Percentiles rank a stretch among this genome's conserved stretches.
phyloP scores from a whole-genome alignment of 352 stramenopile genomes.

The Blastocystis sp. region DNA sequence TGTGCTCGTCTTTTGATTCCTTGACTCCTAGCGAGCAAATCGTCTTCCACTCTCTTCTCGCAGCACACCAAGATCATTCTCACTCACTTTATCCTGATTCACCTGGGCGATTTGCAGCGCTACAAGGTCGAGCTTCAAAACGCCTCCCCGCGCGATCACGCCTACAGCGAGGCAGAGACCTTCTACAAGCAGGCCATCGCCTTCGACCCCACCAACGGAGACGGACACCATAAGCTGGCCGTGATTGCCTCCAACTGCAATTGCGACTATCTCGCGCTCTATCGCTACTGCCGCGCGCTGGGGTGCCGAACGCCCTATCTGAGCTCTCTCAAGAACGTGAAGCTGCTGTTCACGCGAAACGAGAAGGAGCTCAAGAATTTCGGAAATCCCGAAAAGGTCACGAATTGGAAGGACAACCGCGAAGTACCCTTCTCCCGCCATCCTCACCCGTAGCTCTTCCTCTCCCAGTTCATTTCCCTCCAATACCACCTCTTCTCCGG shows the following conservation, averaged over 20 bases:
- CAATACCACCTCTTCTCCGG: background rate
- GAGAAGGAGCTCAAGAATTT: constrained; percentile 3
- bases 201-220: constrained; percentile 22
- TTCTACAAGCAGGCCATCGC: constrained; percentile 58
- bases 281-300: constrained; percentile 48
- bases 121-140: background rate
- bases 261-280: constrained; percentile 16
- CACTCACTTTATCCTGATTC: constrained; percentile 25
- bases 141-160: background rate
- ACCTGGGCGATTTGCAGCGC: constrained; percentile 51
- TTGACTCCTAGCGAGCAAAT: background rate
- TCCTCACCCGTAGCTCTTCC: constrained; percentile 4
- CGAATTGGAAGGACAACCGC: constrained; percentile 32
- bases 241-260: constrained; percentile 19
- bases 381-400: background rate
- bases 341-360: constrained; percentile 33
- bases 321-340: constrained; percentile 24
- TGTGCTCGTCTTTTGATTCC: background rate
- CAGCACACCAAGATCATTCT: constrained; percentile 50
- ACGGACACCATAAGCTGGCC: constrained; percentile 38
- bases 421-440: background rate
- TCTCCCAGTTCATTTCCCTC: constrained; percentile 23
- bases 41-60: constrained; percentile 21
- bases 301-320: constrained; percentile 12
- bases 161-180: constrained; percentile 14